Evolutionary conservation across 257 asterid species (phyloP).

Genomic region (Solanum boliviense): DNA sequence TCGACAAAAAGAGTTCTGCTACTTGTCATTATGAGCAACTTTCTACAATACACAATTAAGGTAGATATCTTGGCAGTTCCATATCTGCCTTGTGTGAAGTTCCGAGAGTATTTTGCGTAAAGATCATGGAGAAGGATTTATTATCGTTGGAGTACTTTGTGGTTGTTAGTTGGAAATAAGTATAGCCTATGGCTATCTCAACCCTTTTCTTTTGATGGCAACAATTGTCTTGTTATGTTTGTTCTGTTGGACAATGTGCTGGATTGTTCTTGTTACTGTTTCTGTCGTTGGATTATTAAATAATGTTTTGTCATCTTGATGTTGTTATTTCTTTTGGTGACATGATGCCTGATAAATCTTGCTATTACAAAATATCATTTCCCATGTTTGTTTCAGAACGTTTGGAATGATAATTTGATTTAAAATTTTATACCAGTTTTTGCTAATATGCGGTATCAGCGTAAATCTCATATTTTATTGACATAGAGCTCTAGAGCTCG

Average conservation of each 20-base stretch:
- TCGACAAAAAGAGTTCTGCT: conserved; percentile 16
- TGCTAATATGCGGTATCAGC: background rate
- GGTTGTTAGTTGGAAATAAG: conserved; percentile 12
- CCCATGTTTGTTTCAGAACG: background rate
- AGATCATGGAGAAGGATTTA: conserved; percentile 3
- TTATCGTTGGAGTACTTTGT: background rate
- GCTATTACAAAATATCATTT: background rate
- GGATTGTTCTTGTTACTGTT: background rate
- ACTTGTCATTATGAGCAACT: conserved; percentile 29
- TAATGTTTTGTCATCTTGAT: background rate
- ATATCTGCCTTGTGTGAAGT: conserved; percentile 4
- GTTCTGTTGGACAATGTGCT: background rate
- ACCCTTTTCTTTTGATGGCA: background rate
- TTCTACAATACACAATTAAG: background rate
- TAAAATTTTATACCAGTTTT: background rate
- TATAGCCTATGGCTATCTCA: conserved; percentile 4
- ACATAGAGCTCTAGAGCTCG: no score
- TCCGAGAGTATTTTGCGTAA: background rate
- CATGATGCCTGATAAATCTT: background rate
- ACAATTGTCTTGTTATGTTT: background rate
- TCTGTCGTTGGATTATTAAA: background rate
- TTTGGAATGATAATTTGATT: background rate
- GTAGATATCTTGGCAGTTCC: conserved; percentile 4
- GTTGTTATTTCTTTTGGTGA: background rate
- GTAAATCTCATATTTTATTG: background rate